Conservation (phyloP, 441 rosid genomes). For the Arabidopsis lyrata region DNA sequence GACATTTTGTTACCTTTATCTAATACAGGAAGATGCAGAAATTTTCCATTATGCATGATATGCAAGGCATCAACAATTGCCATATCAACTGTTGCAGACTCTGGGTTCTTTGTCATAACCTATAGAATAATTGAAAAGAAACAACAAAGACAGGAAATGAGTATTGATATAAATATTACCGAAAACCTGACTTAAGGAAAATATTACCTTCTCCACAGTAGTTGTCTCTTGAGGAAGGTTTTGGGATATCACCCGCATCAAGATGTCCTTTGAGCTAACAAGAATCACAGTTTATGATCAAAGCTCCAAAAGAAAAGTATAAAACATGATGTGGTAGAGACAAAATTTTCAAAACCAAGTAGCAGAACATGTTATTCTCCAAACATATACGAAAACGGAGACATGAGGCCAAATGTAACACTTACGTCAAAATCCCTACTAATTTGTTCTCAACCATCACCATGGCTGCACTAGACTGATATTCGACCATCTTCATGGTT, state of each 20-base stretch:
- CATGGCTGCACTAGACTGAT: conserved; percentile 72
- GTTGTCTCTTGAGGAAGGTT: conserved; percentile 75
- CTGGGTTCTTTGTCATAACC: conserved; percentile 99
- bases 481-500: conserved; percentile 90
- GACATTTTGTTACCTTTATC: conserved; percentile 64
- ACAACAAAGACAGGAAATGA: conserved; percentile 8
- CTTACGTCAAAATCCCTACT: conserved; percentile 92
- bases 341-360: neutral
- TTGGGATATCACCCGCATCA: conserved; percentile 90
- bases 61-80: conserved; percentile 94
- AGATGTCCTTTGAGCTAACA: conserved; percentile 87
- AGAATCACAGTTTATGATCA: conserved; percentile 31
- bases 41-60: conserved; percentile 91
- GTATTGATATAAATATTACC: conserved; percentile 1
- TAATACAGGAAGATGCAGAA: conserved; percentile 94
- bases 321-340: conserved; percentile 6
- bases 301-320: neutral
- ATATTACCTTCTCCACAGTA: conserved; percentile 80
- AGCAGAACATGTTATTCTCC: neutral
- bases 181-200: neutral
- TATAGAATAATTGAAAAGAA: conserved; percentile 42
- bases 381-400: neutral
- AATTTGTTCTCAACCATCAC: conserved; percentile 77
- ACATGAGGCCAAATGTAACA: conserved; percentile 1
- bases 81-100: conserved; percentile 85